phyloP scores from a whole-genome alignment of 768 basidiomycete species.

The Paxillus ammoniavirescens region DNA sequence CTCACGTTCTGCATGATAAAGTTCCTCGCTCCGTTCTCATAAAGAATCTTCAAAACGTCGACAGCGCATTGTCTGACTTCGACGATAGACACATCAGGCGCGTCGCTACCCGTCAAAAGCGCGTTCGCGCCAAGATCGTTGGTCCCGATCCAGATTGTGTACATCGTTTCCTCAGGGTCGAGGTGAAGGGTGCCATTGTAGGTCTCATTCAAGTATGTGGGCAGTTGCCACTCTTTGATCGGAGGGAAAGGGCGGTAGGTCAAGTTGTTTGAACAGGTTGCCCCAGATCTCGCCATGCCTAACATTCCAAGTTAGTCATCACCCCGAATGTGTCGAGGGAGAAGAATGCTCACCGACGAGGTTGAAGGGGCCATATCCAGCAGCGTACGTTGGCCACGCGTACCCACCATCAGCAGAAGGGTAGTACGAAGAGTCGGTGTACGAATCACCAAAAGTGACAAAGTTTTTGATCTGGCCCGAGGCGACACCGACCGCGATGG shows the following conservation, averaged over 20 bases:
- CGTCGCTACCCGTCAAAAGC: constrained; percentile 50
- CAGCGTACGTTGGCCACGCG: constrained; percentile 62
- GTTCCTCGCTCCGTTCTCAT: constrained; percentile 59
- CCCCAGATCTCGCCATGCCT: constrained; percentile 57
- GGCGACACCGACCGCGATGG: constrained; percentile 22
- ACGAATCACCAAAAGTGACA: constrained; percentile 69
- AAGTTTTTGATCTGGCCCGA: constrained; percentile 57
- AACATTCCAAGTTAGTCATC: neutral
- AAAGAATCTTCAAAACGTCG: constrained; percentile 56
- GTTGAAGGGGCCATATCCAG: constrained; percentile 50
- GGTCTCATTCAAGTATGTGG: constrained; percentile 45
- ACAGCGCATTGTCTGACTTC: constrained; percentile 57
- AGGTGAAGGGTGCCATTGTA: constrained; percentile 39
- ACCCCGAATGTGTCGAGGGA: neutral
- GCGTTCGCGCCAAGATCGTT: constrained; percentile 59
- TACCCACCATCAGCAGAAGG: constrained; percentile 38
- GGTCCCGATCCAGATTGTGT: constrained; percentile 68
- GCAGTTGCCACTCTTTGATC: constrained; percentile 48
- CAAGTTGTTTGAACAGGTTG: constrained; percentile 63
- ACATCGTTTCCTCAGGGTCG: constrained; percentile 48
- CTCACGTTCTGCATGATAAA: constrained; percentile 70
- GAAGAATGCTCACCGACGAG: constrained; percentile 40
- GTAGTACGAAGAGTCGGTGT: constrained; percentile 50
- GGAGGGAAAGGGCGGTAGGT: constrained; percentile 59
- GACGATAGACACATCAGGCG: constrained; percentile 49